Evolutionary conservation across 805 yeast species (phyloP).

Genomic region (Metschnikowia picachoensis): DNA sequence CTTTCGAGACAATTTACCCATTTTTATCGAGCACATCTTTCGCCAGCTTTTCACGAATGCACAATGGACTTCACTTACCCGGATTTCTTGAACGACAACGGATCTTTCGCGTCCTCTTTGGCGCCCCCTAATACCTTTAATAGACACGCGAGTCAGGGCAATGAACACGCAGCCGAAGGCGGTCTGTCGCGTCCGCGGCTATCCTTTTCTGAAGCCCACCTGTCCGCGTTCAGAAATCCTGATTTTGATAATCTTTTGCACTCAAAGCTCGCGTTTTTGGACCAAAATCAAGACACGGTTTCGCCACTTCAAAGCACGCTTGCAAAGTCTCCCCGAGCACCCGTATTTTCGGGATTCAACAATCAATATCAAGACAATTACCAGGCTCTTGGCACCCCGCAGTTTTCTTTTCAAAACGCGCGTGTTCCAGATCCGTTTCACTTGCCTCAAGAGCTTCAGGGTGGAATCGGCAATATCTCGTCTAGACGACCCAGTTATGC

Average conservation of each 20-base stretch:
- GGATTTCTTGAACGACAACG: slow-evolving; percentile 24
- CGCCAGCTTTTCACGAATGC: neutral
- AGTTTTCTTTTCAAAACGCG: neutral
- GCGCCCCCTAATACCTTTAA: neutral
- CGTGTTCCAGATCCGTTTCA: slow-evolving; percentile 32
- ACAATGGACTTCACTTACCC: slow-evolving; percentile 34
- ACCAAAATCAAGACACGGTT: slow-evolving; percentile 4
- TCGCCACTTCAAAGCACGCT: slow-evolving; percentile 5
- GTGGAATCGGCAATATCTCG: slow-evolving; percentile 57
- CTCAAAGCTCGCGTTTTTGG: slow-evolving; percentile 8
- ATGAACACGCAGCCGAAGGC: neutral
- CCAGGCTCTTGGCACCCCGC: neutral
- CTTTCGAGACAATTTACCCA: neutral
- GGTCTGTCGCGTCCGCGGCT: neutral
- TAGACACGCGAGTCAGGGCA: neutral
- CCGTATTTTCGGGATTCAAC: neutral
- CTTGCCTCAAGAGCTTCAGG: slow-evolving; percentile 58
- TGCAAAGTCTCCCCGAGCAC: neutral
- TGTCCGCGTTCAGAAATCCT: slow-evolving; percentile 1
- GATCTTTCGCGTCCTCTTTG: neutral
- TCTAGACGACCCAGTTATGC: slow-evolving; percentile 74
- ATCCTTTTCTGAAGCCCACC: neutral
- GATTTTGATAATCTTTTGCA: slow-evolving; percentile 7
- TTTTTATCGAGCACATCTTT: neutral
- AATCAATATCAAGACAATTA: neutral